phyloP scores from a whole-genome alignment of 768 basidiomycete species.

The Mrakia hoshinonis region DNA sequence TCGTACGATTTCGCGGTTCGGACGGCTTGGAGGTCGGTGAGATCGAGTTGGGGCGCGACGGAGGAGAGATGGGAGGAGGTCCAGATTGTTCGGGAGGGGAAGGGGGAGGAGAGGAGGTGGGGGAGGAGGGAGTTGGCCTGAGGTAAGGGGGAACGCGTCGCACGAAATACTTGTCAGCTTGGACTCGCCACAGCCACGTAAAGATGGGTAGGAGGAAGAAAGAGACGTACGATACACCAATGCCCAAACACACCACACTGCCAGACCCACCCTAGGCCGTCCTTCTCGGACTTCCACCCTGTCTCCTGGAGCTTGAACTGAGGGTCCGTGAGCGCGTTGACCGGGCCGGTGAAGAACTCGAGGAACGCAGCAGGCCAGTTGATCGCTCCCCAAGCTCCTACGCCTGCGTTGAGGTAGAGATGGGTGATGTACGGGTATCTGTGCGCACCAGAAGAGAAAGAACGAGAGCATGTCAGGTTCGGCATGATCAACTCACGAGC shows the following conservation, averaged over 20 bases:
- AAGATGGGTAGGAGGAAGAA: neutral
- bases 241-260: constrained; percentile 78
- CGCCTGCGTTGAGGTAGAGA: constrained; percentile 70
- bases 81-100: constrained; percentile 61
- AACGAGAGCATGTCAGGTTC: constrained; percentile 2
- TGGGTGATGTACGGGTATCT: constrained; percentile 77
- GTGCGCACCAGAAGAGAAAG: neutral
- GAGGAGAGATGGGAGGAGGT: constrained; percentile 56
- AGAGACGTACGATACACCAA: constrained; percentile 57
- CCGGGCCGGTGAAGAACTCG: constrained; percentile 48
- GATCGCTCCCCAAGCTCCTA: constrained; percentile 53
- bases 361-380: constrained; percentile 47
- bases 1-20: constrained; percentile 59
- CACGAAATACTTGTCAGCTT: neutral
- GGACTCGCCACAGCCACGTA: neutral
- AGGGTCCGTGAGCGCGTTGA: constrained; percentile 51
- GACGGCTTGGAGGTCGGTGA: constrained; percentile 63
- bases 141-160: neutral
- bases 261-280: constrained; percentile 73
- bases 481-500: neutral
- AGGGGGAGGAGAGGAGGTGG: constrained; percentile 43
- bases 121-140: constrained; percentile 59
- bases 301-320: constrained; percentile 51
- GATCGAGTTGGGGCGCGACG: constrained; percentile 46
- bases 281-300: constrained; percentile 52